These are phyloP conservation scores for Escovopsis weberi DNA, from an alignment of 2,329 filamentous ascomycete species.

Conservation along the genomic window DNA sequence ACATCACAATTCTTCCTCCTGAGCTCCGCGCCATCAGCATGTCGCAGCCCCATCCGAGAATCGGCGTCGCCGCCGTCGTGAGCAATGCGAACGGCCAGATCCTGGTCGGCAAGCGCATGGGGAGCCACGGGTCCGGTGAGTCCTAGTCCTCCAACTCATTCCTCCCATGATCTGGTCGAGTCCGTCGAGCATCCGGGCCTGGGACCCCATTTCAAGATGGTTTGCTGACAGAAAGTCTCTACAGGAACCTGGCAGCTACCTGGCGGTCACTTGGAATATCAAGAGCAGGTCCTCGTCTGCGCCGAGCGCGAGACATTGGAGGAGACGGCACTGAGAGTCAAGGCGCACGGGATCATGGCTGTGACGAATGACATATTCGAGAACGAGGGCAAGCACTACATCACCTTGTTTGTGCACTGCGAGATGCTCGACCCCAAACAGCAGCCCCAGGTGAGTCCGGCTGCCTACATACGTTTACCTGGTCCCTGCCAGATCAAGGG, in stretches of 20 bases:
- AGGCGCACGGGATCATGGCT: slow-evolving; percentile 36
- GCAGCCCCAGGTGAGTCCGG: slow-evolving; percentile 36
- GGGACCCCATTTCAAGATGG: background rate
- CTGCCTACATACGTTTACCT: background rate
- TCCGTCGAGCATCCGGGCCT: no score
- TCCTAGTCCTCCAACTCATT: slow-evolving; percentile 1
- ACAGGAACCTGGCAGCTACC: slow-evolving; percentile 51
- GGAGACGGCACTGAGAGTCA: slow-evolving; percentile 51
- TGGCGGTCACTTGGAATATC: slow-evolving; percentile 61
- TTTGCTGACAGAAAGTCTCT: background rate
- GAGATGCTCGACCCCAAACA: slow-evolving; percentile 29
- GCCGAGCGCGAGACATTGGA: slow-evolving; percentile 54
- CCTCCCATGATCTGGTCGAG: background rate
- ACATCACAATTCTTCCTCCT: no score
- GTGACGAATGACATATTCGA: slow-evolving; percentile 55
- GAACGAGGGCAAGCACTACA: slow-evolving; percentile 51
- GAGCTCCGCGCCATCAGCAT: background rate
- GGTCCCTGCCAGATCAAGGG: background rate
- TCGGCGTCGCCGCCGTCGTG: slow-evolving; percentile 36
- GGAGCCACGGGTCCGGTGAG: slow-evolving; percentile 34
- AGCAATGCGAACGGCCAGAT: slow-evolving; percentile 27
- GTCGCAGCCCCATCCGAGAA: slow-evolving; percentile 18
- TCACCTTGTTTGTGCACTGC: slow-evolving; percentile 55
- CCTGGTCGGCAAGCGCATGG: slow-evolving; percentile 32
- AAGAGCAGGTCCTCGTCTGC: slow-evolving; percentile 47